Base-by-base conservation (phyloP, 148 eudicot genomes). In the Polygonum aviculare region DNA sequence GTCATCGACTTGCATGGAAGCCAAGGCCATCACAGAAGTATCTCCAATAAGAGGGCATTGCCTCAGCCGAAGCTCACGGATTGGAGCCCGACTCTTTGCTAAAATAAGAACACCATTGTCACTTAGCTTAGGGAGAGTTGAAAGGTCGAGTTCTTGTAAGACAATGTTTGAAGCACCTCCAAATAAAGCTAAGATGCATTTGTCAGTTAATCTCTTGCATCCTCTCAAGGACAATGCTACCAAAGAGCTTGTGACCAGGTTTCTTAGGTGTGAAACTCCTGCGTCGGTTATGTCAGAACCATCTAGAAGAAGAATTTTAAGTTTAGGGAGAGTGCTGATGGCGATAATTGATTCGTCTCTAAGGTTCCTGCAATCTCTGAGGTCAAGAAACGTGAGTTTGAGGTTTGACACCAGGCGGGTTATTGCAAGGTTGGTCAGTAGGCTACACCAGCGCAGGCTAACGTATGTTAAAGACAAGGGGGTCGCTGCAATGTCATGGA, bases 131-230 rank as follows among this genome's bases (percentile, higher is more conserved):
- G 97, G 96, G 35, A 95, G 89, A 81, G 91, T 92, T 62, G 98
- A 95, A 26, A 92, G 82, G 85, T 95, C 98, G 70, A 95, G 80
- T 82, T 89, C 96, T 84, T 88, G 87, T 18, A 95, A 78, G 71
- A 81, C 84, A n/a, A 77, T 77, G 44, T 83, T 87, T 18, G 86
- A 82, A 80, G 83, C 65, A 47, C 84, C 87, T 78, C 86, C 85
- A 79, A 95, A 85, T 44, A 95, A 82, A 74, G 81, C 82, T n/a
- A 87, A 75, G 57, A 95, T 86, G 82, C 92, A 92, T 50, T 84
- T 85, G 84, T 90, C 96, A 18, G 98, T 90, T 15, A 95, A 94
- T 75, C 88, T 90, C 88, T 90, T 95, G 90, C 98, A 95, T 40
- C 98, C 93, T 80, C 98, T 83, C 41, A 95, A 81, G 0, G 98